A percentile compares a stretch with the other conserved stretches of the same genome.
Evolutionary conservation across 768 basidiomycete genomes (phyloP).

Genomic region (Kwoniella dendrophila): DNA sequence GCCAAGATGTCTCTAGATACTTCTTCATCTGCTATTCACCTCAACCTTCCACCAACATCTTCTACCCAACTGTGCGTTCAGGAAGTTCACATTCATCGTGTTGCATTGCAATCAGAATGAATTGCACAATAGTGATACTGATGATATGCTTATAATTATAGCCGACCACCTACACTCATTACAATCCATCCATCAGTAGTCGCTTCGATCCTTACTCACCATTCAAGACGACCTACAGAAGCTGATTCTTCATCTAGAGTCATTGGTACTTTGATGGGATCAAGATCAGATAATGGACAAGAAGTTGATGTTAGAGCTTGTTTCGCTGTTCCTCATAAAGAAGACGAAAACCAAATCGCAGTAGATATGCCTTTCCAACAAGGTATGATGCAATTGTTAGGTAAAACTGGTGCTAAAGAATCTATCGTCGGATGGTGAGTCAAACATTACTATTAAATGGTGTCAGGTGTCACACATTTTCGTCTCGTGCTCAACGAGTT

Average conservation of each 20-base stretch:
- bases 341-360: constrained; percentile 88
- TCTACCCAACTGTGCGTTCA: constrained; percentile 39
- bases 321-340: constrained; percentile 90
- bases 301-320: constrained; percentile 77
- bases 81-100: neutral
- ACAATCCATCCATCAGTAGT: constrained; percentile 89
- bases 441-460: no score
- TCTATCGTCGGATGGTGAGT: constrained; percentile 92
- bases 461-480: neutral
- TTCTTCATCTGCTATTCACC: constrained; percentile 47
- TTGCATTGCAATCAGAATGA: neutral
- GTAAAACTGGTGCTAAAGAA: constrained; percentile 63
- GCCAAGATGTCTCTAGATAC: constrained; percentile 48
- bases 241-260: constrained; percentile 62
- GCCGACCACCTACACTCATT: constrained; percentile 57
- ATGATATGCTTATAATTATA: constrained; percentile 13
- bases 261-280: constrained; percentile 91
- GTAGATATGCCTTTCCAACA: constrained; percentile 97
- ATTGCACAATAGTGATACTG: neutral
- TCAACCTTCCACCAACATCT: constrained; percentile 49
- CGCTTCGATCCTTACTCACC: constrained; percentile 94
- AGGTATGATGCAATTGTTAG: constrained; percentile 86
- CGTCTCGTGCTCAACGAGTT: neutral
- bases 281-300: constrained; percentile 63
- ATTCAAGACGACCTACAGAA: constrained; percentile 77